Evolutionary conservation across 306 rosid species (phyloP).

Genomic region (Arachis stenosperma): DNA sequence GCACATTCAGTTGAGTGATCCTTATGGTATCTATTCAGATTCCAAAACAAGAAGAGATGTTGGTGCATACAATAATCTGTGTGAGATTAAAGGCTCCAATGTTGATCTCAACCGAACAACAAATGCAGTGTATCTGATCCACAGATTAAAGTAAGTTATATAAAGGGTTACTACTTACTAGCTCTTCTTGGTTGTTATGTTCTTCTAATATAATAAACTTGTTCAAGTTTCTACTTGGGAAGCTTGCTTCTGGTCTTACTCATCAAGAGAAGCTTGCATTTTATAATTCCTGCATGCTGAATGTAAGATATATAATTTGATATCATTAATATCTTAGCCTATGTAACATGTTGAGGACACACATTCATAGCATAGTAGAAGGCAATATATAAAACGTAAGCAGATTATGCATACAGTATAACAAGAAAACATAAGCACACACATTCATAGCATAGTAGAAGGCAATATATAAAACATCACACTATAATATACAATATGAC

Average conservation of each 20-base stretch:
- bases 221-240: constrained; percentile 56
- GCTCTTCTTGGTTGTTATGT: neutral
- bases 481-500: no score
- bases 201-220: neutral
- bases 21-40: constrained; percentile 57
- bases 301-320: constrained; percentile 45
- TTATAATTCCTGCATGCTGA: constrained; percentile 80
- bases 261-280: constrained; percentile 82
- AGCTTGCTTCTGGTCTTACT: constrained; percentile 67
- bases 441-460: no score
- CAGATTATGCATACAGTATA: no score
- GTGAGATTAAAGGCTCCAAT: constrained; percentile 54
- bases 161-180: neutral
- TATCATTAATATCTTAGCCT: neutral
- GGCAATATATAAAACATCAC: no score
- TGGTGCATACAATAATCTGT: constrained; percentile 61
- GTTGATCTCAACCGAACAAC: constrained; percentile 61
- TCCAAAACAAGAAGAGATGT: constrained; percentile 47
- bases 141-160: constrained; percentile 65
- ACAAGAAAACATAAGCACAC: no score
- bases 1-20: constrained; percentile 54
- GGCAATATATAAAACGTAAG: no score
- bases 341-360: neutral
- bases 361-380: no score
- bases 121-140: constrained; percentile 52